Evolutionary conservation across 305 asterid genomes (phyloP), one percentile per base, ranked within the genome.

Genomic region (Solanum chacoense): DNA sequence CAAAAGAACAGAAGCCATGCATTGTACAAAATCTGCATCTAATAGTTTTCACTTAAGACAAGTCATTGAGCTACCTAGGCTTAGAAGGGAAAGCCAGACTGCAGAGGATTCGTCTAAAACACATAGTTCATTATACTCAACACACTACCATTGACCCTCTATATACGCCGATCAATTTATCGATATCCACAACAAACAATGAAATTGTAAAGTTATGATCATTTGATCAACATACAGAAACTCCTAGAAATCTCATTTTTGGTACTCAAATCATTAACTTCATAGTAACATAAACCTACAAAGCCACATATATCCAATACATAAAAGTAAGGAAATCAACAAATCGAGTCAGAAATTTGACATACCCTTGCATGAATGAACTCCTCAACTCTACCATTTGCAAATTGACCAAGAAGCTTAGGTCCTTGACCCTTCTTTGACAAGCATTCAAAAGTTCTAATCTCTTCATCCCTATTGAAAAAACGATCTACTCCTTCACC

Each of bases 291-390:
- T 83, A 31, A 11, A 31, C 40, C 28, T 50, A 31, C 42, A 31
- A 5, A 50, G 18, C 18, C 1, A 50, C 42, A 31, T 6, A 50
- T 10, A 50, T 45, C 69, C 71, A 42, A 29, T 42, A 81, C 29
- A 79, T 79, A 79, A 40, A 35, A 40, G 36, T 40, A 50, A 16
- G 0, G 4, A 83, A 81, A 67, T 81, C n/a, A 12, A 24, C 14
- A 24, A 20, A 55, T 16, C 22, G 4, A 45, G 6, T 81, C 37
- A 45, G 28, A 45, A 81, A 45, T 45, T 31, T 4, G 31, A 11
- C 95, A 86, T 94, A 97, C 99, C 98, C 95, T 95, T 14, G 98
- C 97, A 90, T 95, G 91, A 92, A 97, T 94, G 93, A 95, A 97
- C 94, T 97, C 97, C 90, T 97, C 99, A 76, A 97, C 98, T 89